These are phyloP conservation scores for Arthroderma sp. DNA, from an alignment of 2,329 filamentous ascomycete species.

Conservation along the genomic window DNA sequence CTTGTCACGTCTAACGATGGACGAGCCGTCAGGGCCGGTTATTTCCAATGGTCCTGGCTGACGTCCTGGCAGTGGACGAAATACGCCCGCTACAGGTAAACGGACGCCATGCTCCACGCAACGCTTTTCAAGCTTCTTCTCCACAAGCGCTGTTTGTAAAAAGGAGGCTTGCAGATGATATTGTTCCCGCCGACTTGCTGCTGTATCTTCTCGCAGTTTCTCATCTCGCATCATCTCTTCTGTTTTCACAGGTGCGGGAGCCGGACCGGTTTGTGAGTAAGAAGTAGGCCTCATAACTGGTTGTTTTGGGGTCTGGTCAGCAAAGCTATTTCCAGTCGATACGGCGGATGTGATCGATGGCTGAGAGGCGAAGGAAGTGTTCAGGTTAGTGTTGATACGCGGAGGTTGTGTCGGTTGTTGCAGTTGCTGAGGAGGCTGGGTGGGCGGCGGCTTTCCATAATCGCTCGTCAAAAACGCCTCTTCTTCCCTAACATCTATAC, in stretches of 20 bases:
- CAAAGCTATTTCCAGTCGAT: slow-evolving; percentile 36
- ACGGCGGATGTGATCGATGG: slow-evolving; percentile 27
- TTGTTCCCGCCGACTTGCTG: slow-evolving; percentile 48
- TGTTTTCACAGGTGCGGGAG: slow-evolving; percentile 35
- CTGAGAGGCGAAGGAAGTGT: slow-evolving; percentile 28
- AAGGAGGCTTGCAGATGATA: slow-evolving; percentile 65
- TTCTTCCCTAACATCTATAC: slow-evolving; percentile 76
- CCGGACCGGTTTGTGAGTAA: slow-evolving; percentile 53
- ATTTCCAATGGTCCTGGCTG: slow-evolving; percentile 34
- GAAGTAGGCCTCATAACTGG: slow-evolving; percentile 41
- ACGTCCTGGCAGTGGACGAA: slow-evolving; percentile 27
- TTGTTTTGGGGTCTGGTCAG: slow-evolving; percentile 35
- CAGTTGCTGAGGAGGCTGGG: slow-evolving; percentile 23
- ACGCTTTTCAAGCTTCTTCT: slow-evolving; percentile 44
- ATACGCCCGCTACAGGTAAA: slow-evolving; percentile 44
- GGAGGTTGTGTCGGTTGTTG: slow-evolving; percentile 32
- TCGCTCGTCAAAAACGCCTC: slow-evolving; percentile 61
- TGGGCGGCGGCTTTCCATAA: slow-evolving; percentile 37
- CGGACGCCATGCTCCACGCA: slow-evolving; percentile 45
- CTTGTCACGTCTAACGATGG: slow-evolving; percentile 50
- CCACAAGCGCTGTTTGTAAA: slow-evolving; percentile 47
- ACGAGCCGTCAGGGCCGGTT: slow-evolving; percentile 49
- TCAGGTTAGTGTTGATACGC: slow-evolving; percentile 32
- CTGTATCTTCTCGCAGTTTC: slow-evolving; percentile 50
- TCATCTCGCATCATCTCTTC: slow-evolving; percentile 29